A percentile compares a stretch with the other conserved stretches of the same genome.
phyloP scores from a whole-genome alignment of 1,139 yeast species.

The Meyerozyma sp. region DNA sequence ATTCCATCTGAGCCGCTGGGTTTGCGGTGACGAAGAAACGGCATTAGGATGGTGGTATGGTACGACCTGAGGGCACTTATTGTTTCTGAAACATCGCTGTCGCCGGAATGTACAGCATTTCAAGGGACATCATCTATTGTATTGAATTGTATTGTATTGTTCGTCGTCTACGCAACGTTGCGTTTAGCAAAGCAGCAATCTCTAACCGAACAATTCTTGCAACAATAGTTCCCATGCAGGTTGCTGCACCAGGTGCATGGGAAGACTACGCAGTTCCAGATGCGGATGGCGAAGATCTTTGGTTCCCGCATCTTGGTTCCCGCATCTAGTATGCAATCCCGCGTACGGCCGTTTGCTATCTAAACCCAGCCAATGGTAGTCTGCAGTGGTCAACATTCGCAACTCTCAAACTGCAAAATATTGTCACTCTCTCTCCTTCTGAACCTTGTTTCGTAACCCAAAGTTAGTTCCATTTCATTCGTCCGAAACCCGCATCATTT shows the following conservation, averaged over 20 bases:
- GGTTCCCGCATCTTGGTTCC: background rate
- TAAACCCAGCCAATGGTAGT: background rate
- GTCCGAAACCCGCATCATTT: no score
- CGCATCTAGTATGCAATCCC: background rate
- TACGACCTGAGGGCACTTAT: no score
- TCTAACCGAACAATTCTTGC: background rate
- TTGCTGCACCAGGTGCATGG: background rate
- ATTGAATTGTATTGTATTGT: no score
- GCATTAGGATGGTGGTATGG: no score
- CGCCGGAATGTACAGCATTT: no score
- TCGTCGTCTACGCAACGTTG: background rate
- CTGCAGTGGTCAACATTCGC: no score
- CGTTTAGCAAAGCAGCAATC: background rate
- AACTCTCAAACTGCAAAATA: no score
- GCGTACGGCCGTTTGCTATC: background rate
- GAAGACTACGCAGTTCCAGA: background rate
- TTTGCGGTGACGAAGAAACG: background rate
- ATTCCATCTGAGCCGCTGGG: background rate
- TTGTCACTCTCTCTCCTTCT: no score
- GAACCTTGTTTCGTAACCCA: no score
- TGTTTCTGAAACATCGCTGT: no score
- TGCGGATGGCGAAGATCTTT: background rate
- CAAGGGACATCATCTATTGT: no score
- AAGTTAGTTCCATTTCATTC: no score
- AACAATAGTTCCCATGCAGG: background rate